Evolutionary conservation across 1,284 basidiomycete genomes (phyloP), one percentile per base, ranked within the genome.

Genomic region (Ceratorhiza oryzae-sativae): DNA sequence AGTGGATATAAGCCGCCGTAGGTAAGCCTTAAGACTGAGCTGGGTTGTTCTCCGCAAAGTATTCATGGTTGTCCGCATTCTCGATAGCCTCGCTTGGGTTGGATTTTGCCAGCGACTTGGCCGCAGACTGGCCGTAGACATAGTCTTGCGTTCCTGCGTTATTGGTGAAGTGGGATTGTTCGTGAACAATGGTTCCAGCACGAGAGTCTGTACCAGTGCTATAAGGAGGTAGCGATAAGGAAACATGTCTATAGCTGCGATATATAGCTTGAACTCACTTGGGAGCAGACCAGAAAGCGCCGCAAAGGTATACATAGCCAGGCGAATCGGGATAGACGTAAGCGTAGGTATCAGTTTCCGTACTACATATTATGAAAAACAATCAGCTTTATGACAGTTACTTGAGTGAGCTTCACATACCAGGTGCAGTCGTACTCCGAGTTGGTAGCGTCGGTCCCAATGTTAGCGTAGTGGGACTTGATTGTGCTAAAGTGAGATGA

Each of bases 171-270:
- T 73, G 72, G 18, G 67, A 62, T n/a, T 55, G 59, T 34, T 73
- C 72, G 55, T 73, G 72, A n/a, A 73, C 46, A 34, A 73, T 70
- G 6, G 61, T 74, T 42, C 73, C 71, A 10, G 73, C 73, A 23
- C 63, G 49, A 15, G 73, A 74, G 23, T 74, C 73, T 3, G 71
- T 72, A 6, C 73, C 73, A 13, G 63, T 72, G 63, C 46, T 72
- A 25, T 1, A 58, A 13, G 48, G 36, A 9, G 18, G 25, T 48
- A 45, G 20, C 34, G 20, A 5, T 6, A 39, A 6, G 6, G 36
- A 13, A 39, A n/a, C n/a, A n/a, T n/a, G n/a, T n/a, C 13, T 39
- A 6, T 6, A 39, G 8, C 8, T 39, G 8, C 36, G 36, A 39
- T 39, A 39, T 39, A 13, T 6, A 13, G 36, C 36, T 39, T 13